Percentiles rank a stretch among this genome's conserved stretches.
These are phyloP conservation scores for Phytophthora brassicae DNA, from an alignment of 352 stramenopile genomes.

Conservation along the genomic window DNA sequence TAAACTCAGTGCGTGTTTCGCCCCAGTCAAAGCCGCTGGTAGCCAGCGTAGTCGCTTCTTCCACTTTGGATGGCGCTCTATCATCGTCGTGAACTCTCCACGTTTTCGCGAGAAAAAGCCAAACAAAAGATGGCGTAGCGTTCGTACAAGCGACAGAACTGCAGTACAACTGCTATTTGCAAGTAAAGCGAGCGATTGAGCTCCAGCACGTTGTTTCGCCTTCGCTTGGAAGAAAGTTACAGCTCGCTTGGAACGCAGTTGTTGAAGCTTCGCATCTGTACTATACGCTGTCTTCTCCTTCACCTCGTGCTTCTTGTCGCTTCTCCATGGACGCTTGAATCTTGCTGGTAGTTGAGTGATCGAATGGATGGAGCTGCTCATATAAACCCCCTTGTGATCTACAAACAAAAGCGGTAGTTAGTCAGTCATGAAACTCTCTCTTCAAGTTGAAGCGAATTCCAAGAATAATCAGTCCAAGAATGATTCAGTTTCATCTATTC, in stretches of 20 bases:
- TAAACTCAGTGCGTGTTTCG: conserved; percentile 16
- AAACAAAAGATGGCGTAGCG: conserved; percentile 11
- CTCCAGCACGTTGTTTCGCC: conserved; percentile 16
- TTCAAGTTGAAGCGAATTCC: conserved; percentile 9
- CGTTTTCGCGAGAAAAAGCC: conserved; percentile 8
- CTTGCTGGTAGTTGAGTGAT: conserved; percentile 28
- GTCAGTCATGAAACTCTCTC: conserved; percentile 17
- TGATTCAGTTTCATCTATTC: conserved; percentile 8
- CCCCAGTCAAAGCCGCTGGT: conserved; percentile 9
- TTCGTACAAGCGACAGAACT: conserved; percentile 17
- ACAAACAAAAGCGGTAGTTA: conserved; percentile 3
- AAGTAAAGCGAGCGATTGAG: conserved; percentile 8
- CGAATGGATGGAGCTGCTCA: conserved; percentile 13
- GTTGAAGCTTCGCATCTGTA: conserved; percentile 15
- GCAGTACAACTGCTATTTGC: background rate
- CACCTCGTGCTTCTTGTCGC: conserved; percentile 16
- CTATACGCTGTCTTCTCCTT: no score
- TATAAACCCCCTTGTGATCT: conserved; percentile 1
- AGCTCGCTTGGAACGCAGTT: conserved; percentile 26
- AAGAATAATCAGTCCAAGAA: conserved; percentile 16
- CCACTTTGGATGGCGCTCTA: conserved; percentile 18
- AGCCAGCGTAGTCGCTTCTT: conserved; percentile 11
- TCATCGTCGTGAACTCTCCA: conserved; percentile 1
- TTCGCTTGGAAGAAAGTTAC: conserved; percentile 22
- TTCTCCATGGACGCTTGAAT: conserved; percentile 18